phyloP scores from a whole-genome alignment of 2,329 filamentous ascomycete species.

The Exserohilum rostratum region DNA sequence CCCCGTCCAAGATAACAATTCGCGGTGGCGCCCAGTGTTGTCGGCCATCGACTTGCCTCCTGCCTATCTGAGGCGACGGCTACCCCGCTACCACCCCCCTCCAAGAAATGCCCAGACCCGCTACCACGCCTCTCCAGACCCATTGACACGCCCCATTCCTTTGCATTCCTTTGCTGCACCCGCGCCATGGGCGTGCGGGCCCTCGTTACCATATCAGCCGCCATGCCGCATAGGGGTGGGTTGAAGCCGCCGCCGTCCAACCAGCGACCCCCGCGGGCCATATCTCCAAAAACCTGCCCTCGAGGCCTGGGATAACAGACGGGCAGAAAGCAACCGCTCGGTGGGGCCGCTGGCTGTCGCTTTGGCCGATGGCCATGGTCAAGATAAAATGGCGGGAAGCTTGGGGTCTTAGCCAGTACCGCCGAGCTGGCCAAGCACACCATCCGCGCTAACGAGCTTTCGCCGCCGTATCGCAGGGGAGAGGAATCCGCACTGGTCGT shows the following conservation, averaged over 20 bases:
- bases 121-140: slow-evolving; percentile 12
- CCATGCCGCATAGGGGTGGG: background rate
- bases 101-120: slow-evolving; percentile 12
- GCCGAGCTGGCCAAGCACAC: slow-evolving; percentile 1
- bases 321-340: background rate
- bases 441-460: slow-evolving; percentile 4
- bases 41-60: slow-evolving; percentile 10
- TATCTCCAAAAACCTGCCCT: background rate
- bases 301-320: background rate
- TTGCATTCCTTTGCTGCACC: no score
- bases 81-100: slow-evolving; percentile 13
- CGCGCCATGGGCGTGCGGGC: background rate
- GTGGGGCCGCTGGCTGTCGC: slow-evolving; percentile 4
- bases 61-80: slow-evolving; percentile 15
- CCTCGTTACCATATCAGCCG: slow-evolving; percentile 5
- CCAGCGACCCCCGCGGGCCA: background rate
- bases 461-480: background rate
- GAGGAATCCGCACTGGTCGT: background rate
- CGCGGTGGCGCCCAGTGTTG: slow-evolving; percentile 15
- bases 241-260: background rate
- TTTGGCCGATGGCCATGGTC: slow-evolving; percentile 1
- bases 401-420: slow-evolving; percentile 11
- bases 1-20: slow-evolving; percentile 16
- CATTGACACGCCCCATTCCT: no score
- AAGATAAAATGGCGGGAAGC: slow-evolving; percentile 15